Percentiles rank a stretch among this genome's conserved stretches.
Conservation (phyloP, 2,329 filamentous ascomycete species). For the Proliferodiscus dingleyae region DNA sequence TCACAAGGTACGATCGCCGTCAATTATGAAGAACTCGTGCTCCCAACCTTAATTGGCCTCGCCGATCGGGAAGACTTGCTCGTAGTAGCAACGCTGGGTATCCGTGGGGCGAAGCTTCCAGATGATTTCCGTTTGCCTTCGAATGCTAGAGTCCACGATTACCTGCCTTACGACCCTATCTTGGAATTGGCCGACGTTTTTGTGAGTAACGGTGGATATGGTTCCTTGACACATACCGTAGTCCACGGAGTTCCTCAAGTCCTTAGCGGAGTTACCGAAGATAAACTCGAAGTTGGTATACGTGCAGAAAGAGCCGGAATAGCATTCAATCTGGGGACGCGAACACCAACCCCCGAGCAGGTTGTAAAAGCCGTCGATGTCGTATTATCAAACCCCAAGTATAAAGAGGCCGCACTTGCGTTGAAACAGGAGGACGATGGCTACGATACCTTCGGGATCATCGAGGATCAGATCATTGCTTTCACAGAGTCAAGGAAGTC, state of each 20-base stretch:
- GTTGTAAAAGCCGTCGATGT: slow-evolving; percentile 15
- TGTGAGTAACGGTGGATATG: slow-evolving; percentile 36
- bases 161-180: slow-evolving; percentile 34
- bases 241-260: slow-evolving; percentile 33
- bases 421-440: slow-evolving; percentile 20
- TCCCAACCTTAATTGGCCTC: slow-evolving; percentile 34
- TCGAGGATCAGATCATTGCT: too few relatives aligned
- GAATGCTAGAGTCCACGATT: slow-evolving; percentile 34
- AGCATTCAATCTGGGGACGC: slow-evolving; percentile 32
- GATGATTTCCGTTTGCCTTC: slow-evolving; percentile 27
- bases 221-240: slow-evolving; percentile 33
- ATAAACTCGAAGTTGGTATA: slow-evolving; percentile 32
- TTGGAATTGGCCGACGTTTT: slow-evolving; percentile 32
- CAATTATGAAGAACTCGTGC: slow-evolving; percentile 30
- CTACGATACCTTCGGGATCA: too few relatives aligned
- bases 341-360: slow-evolving; percentile 11
- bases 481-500: too few relatives aligned
- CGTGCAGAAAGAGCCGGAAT: slow-evolving; percentile 33
- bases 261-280: slow-evolving; percentile 31
- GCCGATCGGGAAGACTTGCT: slow-evolving; percentile 31
- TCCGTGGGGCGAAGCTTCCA: slow-evolving; percentile 26
- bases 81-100: slow-evolving; percentile 32
- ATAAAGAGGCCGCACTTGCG: slow-evolving; percentile 13
- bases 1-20: slow-evolving; percentile 34
- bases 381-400: slow-evolving; percentile 17